Conservation (phyloP, 805 yeast genomes). For the Lipomyces oligophaga region DNA sequence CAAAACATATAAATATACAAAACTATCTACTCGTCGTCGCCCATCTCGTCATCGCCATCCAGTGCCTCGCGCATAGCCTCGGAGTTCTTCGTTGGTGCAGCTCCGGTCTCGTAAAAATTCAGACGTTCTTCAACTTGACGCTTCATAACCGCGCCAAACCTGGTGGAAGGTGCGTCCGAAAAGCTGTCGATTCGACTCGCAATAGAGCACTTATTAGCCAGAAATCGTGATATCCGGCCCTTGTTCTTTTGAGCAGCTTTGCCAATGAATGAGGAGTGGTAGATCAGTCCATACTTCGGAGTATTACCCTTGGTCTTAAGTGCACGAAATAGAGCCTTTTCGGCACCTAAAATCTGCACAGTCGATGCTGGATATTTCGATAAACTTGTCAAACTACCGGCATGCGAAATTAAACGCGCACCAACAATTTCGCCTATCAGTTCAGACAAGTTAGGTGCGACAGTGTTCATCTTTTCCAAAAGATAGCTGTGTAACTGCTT, state of each 20-base stretch:
- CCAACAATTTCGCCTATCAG: constrained; percentile 98
- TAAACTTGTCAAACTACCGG: constrained; percentile 93
- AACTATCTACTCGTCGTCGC: constrained; percentile 6
- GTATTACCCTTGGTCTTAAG: constrained; percentile 95
- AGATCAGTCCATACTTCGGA: constrained; percentile 92
- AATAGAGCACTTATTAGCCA: constrained; percentile 98
- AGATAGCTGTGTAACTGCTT: constrained; percentile 76
- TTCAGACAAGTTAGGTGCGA: constrained; percentile 95
- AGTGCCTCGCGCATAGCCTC: constrained; percentile 93
- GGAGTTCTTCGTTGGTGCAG: constrained; percentile 91
- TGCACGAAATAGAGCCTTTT: constrained; percentile 87
- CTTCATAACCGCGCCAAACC: constrained; percentile 85
- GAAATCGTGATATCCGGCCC: constrained; percentile 97
- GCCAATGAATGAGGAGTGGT: constrained; percentile 92
- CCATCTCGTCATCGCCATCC: constrained; percentile 43
- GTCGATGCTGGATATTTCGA: constrained; percentile 99
- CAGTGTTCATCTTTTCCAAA: constrained; percentile 93
- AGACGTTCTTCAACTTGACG: constrained; percentile 97
- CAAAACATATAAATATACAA: neutral
- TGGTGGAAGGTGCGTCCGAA: constrained; percentile 88
- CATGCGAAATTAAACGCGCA: constrained; percentile 96
- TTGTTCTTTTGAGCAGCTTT: constrained; percentile 93
- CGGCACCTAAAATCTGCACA: constrained; percentile 96
- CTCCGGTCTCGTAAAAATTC: constrained; percentile 92
- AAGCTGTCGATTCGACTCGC: constrained; percentile 98